These are phyloP conservation scores for Colletotrichum eleusines DNA, from an alignment of 2,329 filamentous ascomycete genomes.

Conservation along the genomic window DNA sequence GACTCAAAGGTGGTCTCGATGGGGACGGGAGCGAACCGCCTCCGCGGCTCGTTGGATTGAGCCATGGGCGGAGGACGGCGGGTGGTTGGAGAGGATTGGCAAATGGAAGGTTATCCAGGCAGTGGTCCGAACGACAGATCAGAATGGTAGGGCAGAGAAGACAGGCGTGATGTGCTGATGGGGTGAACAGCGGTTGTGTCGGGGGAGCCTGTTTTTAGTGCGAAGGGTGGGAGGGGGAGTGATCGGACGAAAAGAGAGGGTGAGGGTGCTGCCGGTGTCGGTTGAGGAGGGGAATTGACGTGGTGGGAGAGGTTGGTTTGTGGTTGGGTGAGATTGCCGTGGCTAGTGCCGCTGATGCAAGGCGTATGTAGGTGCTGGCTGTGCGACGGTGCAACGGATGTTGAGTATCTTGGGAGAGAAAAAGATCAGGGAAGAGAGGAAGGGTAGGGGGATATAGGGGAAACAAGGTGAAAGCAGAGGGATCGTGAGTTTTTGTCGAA, in stretches of 20 bases:
- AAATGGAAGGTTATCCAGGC: neutral
- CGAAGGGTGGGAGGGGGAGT: constrained; percentile 18
- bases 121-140: constrained; percentile 30
- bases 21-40: constrained; percentile 76
- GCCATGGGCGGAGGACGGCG: constrained; percentile 51
- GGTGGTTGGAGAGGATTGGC: neutral
- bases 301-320: constrained; percentile 34
- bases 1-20: constrained; percentile 79
- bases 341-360: constrained; percentile 1
- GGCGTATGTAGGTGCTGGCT: constrained; percentile 1
- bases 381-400: constrained; percentile 23
- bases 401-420: neutral
- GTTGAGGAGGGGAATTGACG: constrained; percentile 3
- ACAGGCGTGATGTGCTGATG: constrained; percentile 14
- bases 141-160: constrained; percentile 10
- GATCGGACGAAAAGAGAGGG: constrained; percentile 36
- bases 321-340: constrained; percentile 15
- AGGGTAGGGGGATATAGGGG: neutral
- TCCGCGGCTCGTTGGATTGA: constrained; percentile 57
- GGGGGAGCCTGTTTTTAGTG: constrained; percentile 34
- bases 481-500: constrained; percentile 38
- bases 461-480: neutral
- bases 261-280: constrained; percentile 24
- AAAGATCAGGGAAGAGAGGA: neutral
- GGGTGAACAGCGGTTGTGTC: constrained; percentile 5